A percentile compares a stretch with the other conserved stretches of the same genome.
These are phyloP conservation scores for Colletotrichum incanum DNA, from an alignment of 2,329 filamentous ascomycete genomes.

Conservation along the genomic window DNA sequence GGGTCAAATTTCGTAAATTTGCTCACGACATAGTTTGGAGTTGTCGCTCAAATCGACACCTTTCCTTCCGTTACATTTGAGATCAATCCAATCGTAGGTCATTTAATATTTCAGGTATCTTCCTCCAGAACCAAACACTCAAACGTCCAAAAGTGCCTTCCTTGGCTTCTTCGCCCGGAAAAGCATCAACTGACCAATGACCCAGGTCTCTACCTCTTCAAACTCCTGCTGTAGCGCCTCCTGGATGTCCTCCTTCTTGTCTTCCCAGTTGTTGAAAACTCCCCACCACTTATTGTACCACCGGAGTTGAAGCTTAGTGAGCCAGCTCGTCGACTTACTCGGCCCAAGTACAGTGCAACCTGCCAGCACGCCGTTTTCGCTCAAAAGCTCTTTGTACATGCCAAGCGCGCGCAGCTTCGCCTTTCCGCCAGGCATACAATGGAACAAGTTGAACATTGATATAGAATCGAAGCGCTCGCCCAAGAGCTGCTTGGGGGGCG, in stretches of 20 bases:
- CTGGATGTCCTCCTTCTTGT: slow-evolving; percentile 53
- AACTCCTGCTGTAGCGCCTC: slow-evolving; percentile 54
- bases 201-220: slow-evolving; percentile 55
- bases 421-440: slow-evolving; percentile 56
- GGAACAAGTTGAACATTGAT: slow-evolving; percentile 60
- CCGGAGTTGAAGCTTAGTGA: slow-evolving; percentile 44
- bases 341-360: slow-evolving; percentile 57
- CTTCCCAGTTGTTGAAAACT: slow-evolving; percentile 58
- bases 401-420: slow-evolving; percentile 52
- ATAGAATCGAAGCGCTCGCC: slow-evolving; percentile 58
- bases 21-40: too few relatives aligned
- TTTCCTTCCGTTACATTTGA: background rate
- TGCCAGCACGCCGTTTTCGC: slow-evolving; percentile 54
- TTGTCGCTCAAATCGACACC: too few relatives aligned
- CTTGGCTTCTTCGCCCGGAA: slow-evolving; percentile 54
- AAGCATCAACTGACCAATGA: slow-evolving; percentile 57
- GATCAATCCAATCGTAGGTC: background rate
- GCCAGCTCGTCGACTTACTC: slow-evolving; percentile 48
- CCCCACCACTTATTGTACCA: slow-evolving; percentile 53
- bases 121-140: background rate
- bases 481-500: slow-evolving; percentile 49
- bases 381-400: slow-evolving; percentile 52
- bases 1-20: too few relatives aligned
- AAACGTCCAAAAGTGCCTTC: slow-evolving; percentile 44
- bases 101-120: background rate